Evolutionary conservation across 192 early-diverging fungal genomes (phyloP).

Genomic region (Rhizophagus prolifer): DNA sequence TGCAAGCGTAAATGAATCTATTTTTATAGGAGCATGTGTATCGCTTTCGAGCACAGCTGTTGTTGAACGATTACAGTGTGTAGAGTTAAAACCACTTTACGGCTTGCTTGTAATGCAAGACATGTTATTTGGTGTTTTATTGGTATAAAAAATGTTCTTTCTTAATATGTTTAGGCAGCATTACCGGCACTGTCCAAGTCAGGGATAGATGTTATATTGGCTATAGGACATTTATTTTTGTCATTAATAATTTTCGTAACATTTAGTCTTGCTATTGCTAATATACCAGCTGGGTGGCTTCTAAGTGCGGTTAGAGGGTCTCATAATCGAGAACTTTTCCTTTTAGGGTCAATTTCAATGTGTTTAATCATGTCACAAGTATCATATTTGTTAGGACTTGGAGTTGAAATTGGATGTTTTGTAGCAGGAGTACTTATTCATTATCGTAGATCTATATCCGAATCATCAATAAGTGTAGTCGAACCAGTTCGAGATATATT

Average conservation of each 20-base stretch:
- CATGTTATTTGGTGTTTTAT: conserved; percentile 51
- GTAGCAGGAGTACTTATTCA: conserved; percentile 57
- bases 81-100: conserved; percentile 54
- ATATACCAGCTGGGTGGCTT: conserved; percentile 15
- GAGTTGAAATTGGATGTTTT: conserved; percentile 59
- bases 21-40: conserved; percentile 52
- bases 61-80: conserved; percentile 43
- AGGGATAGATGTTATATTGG: conserved; percentile 40
- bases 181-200: conserved; percentile 43
- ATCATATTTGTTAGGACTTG: conserved; percentile 43
- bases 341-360: conserved; percentile 46
- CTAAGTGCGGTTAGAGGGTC: conserved; percentile 28
- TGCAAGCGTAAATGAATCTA: conserved; percentile 39
- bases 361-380: conserved; percentile 51
- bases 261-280: conserved; percentile 35
- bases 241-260: conserved; percentile 44
- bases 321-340: conserved; percentile 39
- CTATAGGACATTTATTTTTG: conserved; percentile 32
- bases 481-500: conserved; percentile 55
- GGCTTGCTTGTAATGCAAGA: conserved; percentile 60
- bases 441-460: conserved; percentile 41
- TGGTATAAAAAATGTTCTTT: conserved; percentile 36
- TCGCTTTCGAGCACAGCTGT: conserved; percentile 55
- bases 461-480: conserved; percentile 39
- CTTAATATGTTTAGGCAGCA: conserved; percentile 33